Base-by-base conservation (phyloP, 2,329 filamentous ascomycete genomes). In the Penicillium janthinellum region DNA sequence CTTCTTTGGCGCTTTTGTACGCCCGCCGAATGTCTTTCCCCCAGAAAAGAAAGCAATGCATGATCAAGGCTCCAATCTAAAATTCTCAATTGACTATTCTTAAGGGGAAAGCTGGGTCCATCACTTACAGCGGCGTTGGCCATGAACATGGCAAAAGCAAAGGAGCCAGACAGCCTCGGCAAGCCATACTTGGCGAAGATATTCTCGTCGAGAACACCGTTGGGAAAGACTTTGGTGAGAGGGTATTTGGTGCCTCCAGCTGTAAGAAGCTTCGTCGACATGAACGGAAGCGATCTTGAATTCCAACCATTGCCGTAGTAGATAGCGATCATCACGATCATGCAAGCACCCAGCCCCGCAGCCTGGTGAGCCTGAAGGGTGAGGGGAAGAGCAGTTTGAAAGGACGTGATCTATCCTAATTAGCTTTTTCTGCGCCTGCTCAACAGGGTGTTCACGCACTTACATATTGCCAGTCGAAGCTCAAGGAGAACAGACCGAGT, bases 21-120 rank as follows among this genome's bases (percentile, higher is more conserved):
- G 84, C 75, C 8, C 67, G 66, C 3, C 75, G 48, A 15, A 85
- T 76, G 59, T 86, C 84, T 5, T 76, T 76, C 2, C 84, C 82
- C 82, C 82, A 86, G 66, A 87, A 86, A 5, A 86, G 68, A 52
- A 82, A 58, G 61, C 78, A 81, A 61, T 86, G 84, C 2, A 77
- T 68, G 28, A 86, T 73, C 25, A 86, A 68, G 4, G 84, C 84
- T 1, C 84, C 84, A 51, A 86, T 86, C 79, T 83, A 59, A 20
- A 20, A 20, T 20, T 20, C 20, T 20, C 20, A 20, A 20, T 20
- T 20, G 20, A 20, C 1, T 20, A 20, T 20, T 20, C 20, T 20
- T 20, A 20, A 20, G 20, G 20, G 20, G 2, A 20, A 20, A 20
- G 20, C 20, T 20, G 20, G 20, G 20, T 20, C 14, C 12, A 1